Evolutionary conservation across 805 yeast genomes (phyloP).

Genomic region (Kurtzmaniella fragi): DNA sequence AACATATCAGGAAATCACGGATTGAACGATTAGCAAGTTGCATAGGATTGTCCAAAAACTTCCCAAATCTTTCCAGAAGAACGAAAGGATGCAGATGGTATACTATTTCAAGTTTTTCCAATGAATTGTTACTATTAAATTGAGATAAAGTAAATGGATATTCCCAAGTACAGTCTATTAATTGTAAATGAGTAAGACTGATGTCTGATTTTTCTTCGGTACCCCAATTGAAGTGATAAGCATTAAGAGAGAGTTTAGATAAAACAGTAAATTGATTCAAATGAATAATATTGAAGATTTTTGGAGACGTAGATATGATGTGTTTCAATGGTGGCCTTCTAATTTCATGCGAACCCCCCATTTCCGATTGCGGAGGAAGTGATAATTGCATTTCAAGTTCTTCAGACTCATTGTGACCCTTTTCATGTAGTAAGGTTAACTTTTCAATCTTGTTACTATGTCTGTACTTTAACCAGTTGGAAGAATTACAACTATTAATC

Average conservation of each 20-base stretch:
- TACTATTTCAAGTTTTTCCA: conserved; percentile 17
- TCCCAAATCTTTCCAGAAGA: conserved; percentile 32
- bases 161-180: conserved; percentile 50
- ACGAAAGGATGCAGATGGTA: conserved; percentile 29
- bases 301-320: conserved; percentile 12
- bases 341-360: neutral
- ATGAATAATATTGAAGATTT: conserved; percentile 42
- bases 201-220: conserved; percentile 14
- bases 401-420: conserved; percentile 13
- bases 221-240: conserved; percentile 42
- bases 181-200: conserved; percentile 5
- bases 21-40: conserved; percentile 2
- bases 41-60: conserved; percentile 20
- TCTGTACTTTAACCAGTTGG: conserved; percentile 39
- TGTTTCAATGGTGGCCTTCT: conserved; percentile 3
- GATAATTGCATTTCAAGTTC: conserved; percentile 11
- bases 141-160: conserved; percentile 45
- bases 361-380: neutral
- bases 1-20: neutral
- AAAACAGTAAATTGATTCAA: conserved; percentile 31
- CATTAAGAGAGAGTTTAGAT: conserved; percentile 26
- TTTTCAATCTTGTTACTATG: conserved; percentile 11
- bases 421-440: conserved; percentile 24
- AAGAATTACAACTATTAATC: conserved; percentile 31
- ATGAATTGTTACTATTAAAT: conserved; percentile 22